phyloP scores from a whole-genome alignment of 768 basidiomycete species.

The Mycena vitilis region DNA sequence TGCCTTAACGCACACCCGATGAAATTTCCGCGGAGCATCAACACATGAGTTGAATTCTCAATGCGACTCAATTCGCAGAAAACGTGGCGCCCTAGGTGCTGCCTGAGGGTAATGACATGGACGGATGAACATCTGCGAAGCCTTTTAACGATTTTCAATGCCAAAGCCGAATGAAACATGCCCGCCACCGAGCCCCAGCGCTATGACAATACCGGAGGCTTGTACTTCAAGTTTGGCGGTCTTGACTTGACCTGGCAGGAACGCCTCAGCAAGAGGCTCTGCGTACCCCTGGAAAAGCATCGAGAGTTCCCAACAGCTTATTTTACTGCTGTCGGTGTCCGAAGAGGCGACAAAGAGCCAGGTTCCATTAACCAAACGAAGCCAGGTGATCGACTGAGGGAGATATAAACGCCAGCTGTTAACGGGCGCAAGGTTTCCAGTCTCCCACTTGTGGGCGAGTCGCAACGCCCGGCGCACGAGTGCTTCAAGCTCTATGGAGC shows the following conservation, averaged over 20 bases:
- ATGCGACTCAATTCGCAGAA: constrained; percentile 17
- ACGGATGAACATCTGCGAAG: constrained; percentile 6
- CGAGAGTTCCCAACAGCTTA: constrained; percentile 31
- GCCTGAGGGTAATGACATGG: constrained; percentile 16
- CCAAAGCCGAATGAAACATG: not conserved
- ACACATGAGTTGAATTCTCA: constrained; percentile 20
- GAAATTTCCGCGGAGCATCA: constrained; percentile 22
- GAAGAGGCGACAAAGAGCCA: constrained; percentile 29
- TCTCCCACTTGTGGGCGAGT: not conserved
- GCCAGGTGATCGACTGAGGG: constrained; percentile 31
- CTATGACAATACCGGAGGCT: constrained; percentile 15
- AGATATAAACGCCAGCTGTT: constrained; percentile 4
- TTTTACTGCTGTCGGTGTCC: constrained; percentile 20
- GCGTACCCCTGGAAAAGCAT: constrained; percentile 2
- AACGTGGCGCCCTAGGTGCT: not conserved
- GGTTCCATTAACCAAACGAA: constrained; percentile 19
- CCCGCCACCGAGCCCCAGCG: constrained; percentile 22
- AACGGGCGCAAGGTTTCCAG: not conserved
- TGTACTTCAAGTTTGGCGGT: constrained; percentile 27
- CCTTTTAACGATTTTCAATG: not conserved
- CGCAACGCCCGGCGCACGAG: not conserved
- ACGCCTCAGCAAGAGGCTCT: constrained; percentile 21
- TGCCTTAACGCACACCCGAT: constrained; percentile 21
- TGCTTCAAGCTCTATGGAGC: not conserved
- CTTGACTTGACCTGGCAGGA: constrained; percentile 24